Conservation (phyloP, 2,329 filamentous ascomycete genomes). For the Diaporthe citriasiana region DNA sequence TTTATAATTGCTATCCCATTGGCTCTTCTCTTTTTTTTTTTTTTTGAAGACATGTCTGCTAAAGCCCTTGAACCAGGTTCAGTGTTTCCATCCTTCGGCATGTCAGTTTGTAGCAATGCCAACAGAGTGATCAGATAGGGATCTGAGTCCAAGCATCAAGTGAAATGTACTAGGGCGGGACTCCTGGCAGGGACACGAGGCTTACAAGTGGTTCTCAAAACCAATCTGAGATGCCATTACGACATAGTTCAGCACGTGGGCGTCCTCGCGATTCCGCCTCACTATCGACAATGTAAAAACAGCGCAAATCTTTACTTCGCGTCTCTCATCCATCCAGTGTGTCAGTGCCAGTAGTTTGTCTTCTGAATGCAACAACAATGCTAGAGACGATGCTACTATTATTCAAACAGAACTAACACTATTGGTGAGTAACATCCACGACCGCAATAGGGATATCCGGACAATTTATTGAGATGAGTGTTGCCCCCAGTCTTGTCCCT, state of each 20-base stretch:
- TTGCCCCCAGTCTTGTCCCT: not conserved
- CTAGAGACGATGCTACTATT: not conserved
- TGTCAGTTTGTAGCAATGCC: not conserved
- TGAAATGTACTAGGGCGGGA: not conserved
- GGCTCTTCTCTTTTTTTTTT: too few species aligned
- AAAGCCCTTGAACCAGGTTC: not conserved
- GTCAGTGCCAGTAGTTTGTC: not conserved
- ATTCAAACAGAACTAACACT: not conserved
- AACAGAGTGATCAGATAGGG: accelerated
- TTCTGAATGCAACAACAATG: not conserved
- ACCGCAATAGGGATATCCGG: not conserved
- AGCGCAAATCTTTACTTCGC: not conserved
- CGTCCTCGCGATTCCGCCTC: not conserved
- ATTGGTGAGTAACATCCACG: not conserved
- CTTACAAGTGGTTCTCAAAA: not conserved
- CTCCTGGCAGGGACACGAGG: not conserved
- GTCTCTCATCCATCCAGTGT: not conserved
- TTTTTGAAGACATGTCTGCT: too few species aligned
- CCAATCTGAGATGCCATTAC: not conserved
- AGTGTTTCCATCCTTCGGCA: not conserved
- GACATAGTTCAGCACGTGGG: not conserved
- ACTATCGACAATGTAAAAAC: not conserved
- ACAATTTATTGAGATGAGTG: too few species aligned
- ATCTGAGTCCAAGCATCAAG: too few species aligned
- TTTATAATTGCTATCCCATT: not conserved